Evolutionary conservation across 192 early-diverging fungal genomes (phyloP).

Genomic region (Gryganskiella cystojenkinii): DNA sequence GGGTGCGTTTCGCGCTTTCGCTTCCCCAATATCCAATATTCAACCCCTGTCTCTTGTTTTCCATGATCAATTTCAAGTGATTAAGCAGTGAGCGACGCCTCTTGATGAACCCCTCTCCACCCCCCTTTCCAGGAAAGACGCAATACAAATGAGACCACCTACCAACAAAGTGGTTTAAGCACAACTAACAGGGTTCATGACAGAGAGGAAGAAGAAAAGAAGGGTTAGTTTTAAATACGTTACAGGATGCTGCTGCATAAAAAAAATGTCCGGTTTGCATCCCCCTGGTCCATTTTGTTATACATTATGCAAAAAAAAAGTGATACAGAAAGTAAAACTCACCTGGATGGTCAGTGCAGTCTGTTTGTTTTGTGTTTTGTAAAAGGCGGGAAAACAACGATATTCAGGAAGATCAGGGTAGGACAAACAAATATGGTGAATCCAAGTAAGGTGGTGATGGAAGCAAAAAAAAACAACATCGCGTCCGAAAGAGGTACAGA

Average conservation of each 20-base stretch:
- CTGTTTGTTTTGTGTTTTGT: constrained; percentile 2
- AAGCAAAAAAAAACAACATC: not conserved
- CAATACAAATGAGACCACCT: constrained; percentile 28
- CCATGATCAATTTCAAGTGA: not conserved
- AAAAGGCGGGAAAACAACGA: not conserved
- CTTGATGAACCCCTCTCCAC: too few species aligned
- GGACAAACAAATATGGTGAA: not conserved
- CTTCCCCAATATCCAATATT: too few species aligned
- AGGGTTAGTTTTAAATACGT: not conserved
- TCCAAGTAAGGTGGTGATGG: not conserved
- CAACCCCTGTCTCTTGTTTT: too few species aligned
- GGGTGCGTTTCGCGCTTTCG: too few species aligned
- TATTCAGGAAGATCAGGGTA: not conserved
- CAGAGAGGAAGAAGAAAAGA: not conserved
- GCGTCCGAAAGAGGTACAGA: not conserved
- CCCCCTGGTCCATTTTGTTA: not conserved
- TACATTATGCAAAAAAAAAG: not conserved
- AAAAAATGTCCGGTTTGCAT: not conserved
- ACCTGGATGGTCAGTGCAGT: constrained; percentile 54
- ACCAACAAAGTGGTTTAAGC: constrained; percentile 57
- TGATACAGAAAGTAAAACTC: constrained; percentile 16
- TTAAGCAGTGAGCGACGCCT: constrained; percentile 3
- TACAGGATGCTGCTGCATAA: not conserved
- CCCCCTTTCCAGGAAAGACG: too few species aligned
- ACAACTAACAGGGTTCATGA: constrained; percentile 31